phyloP scores from a whole-genome alignment of 2,329 filamentous ascomycete genomes.

The Nothomitra cinnamomea region DNA sequence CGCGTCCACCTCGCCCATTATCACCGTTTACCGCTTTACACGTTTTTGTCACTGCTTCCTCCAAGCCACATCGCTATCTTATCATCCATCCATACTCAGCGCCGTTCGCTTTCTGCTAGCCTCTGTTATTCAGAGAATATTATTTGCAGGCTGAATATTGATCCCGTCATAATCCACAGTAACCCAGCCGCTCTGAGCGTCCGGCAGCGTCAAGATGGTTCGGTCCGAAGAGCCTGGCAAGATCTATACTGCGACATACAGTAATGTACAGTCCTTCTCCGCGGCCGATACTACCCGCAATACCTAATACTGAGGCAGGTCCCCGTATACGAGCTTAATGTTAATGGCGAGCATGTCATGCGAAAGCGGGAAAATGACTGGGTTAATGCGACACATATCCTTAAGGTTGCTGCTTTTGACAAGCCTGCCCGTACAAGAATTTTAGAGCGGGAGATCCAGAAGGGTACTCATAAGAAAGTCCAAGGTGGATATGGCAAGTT shows the following conservation, averaged over 20 bases:
- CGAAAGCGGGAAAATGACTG: conserved; percentile 81
- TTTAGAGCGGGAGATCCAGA: conserved; percentile 90
- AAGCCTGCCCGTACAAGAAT: conserved; percentile 92
- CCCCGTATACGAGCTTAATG: conserved; percentile 85
- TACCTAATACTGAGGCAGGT: conserved; percentile 38
- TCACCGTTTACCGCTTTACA: too few relatives aligned
- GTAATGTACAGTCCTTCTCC: conserved; percentile 29
- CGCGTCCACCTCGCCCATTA: too few relatives aligned
- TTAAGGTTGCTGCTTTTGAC: conserved; percentile 93
- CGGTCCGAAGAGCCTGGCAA: conserved; percentile 21
- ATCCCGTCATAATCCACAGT: too few relatives aligned
- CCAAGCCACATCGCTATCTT: background rate
- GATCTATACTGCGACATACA: conserved; percentile 49
- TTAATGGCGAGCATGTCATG: conserved; percentile 88
- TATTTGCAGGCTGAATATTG: too few relatives aligned
- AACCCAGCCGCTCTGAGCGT: background rate
- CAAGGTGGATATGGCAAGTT: conserved; percentile 98
- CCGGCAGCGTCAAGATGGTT: conserved; percentile 9
- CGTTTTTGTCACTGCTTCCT: too few relatives aligned
- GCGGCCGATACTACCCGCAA: conserved; percentile 3
- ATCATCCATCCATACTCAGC: too few relatives aligned
- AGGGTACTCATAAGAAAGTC: conserved; percentile 91
- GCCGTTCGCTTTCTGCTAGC: too few relatives aligned
- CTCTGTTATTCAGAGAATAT: too few relatives aligned
- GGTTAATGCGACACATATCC: conserved; percentile 98